phyloP scores from a whole-genome alignment of 2,329 filamentous ascomycete genomes.

The Exophiala sideris region DNA sequence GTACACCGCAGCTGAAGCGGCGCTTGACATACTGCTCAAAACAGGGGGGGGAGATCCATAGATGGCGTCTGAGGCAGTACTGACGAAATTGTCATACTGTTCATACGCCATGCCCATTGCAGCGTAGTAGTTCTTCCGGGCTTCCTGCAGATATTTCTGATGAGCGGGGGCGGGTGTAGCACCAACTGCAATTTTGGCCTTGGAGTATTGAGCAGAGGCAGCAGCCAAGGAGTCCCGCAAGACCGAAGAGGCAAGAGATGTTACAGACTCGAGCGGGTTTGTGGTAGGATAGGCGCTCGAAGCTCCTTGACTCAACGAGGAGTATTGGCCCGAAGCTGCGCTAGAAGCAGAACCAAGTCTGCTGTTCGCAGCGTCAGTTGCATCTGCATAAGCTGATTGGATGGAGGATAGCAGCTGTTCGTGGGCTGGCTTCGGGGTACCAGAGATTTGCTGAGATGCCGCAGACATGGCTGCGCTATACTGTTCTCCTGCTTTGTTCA shows the following conservation, averaged over 20 bases:
- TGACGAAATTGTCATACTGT: conserved; percentile 71
- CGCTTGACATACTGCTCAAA: conserved; percentile 40
- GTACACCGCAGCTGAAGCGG: conserved; percentile 57
- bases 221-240: conserved; percentile 67
- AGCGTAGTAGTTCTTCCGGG: conserved; percentile 70
- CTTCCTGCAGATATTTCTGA: conserved; percentile 55
- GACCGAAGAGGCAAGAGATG: conserved; percentile 66
- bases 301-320: conserved; percentile 36
- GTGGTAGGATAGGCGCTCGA: conserved; percentile 38
- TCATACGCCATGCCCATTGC: conserved; percentile 75
- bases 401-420: conserved; percentile 67
- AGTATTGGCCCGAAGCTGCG: conserved; percentile 44
- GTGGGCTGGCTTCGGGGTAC: conserved; percentile 66
- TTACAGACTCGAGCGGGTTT: conserved; percentile 55
- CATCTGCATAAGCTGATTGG: conserved; percentile 65
- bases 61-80: conserved; percentile 67
- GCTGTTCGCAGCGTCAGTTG: conserved; percentile 60
- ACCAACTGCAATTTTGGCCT: conserved; percentile 63
- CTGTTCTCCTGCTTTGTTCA: conserved; percentile 64
- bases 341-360: conserved; percentile 56
- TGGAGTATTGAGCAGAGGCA: conserved; percentile 69
- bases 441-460: conserved; percentile 64
- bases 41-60: conserved; percentile 62
- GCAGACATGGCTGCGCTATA: conserved; percentile 66
- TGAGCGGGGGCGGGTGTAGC: conserved; percentile 58